A percentile compares a stretch with the other conserved stretches of the same genome.
Conservation (phyloP, 371 early-diverging fungal species). For the Saksenaea vasiformis region DNA sequence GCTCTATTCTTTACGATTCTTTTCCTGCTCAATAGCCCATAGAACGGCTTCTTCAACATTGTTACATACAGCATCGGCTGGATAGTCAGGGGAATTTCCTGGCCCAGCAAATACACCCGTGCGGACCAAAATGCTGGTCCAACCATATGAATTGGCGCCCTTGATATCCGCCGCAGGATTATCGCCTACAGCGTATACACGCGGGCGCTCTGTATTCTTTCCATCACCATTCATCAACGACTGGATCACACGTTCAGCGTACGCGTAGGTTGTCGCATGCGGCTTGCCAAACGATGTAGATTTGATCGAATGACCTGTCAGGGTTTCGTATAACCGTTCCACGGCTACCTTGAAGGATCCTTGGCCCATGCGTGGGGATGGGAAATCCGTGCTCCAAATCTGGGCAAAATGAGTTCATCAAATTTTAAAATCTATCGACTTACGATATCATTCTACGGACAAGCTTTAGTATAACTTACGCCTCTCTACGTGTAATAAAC, state of each 20-base stretch:
- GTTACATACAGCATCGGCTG: constrained; percentile 63
- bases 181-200: constrained; percentile 73
- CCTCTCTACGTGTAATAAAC: constrained; percentile 6
- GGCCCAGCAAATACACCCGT: constrained; percentile 78
- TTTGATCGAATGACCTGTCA: constrained; percentile 48
- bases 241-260: constrained; percentile 61
- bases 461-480: background rate
- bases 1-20: background rate
- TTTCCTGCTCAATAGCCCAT: constrained; percentile 47
- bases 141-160: constrained; percentile 83
- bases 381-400: constrained; percentile 86
- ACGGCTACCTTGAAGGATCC: constrained; percentile 77
- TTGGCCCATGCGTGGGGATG: constrained; percentile 78
- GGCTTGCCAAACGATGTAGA: constrained; percentile 89
- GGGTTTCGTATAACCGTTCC: constrained; percentile 48
- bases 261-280: constrained; percentile 69
- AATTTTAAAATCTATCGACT: constrained; percentile 5
- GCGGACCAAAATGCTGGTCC: constrained; percentile 78
- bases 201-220: constrained; percentile 12
- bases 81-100: constrained; percentile 57
- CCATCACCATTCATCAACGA: constrained; percentile 13
- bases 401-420: constrained; percentile 12
- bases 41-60: constrained; percentile 80
- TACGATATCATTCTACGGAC: constrained; percentile 45
- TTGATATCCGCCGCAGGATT: constrained; percentile 78